Evolutionary conservation across 257 asterid species (phyloP), one percentile per base, ranked within the genome.

Genomic region (Datura wrightii): DNA sequence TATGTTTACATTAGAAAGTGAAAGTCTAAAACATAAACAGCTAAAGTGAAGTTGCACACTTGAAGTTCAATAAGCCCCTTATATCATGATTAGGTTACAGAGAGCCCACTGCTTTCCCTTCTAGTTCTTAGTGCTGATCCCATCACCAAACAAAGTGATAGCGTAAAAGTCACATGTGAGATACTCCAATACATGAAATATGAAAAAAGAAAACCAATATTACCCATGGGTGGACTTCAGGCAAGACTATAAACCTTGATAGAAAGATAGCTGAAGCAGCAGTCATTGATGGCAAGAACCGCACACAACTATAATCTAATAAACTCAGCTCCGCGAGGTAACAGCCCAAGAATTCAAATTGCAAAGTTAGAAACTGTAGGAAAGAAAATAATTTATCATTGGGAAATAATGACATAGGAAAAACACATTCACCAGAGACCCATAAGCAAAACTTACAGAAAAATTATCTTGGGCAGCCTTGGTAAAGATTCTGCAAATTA

Each of bases 211-310:
- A 31, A 31, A 71, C 39, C 31, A 62, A 82, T 87, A 93, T 92
- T 89, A 96, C 99, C 98, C 99, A 96, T 42, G 94, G 98, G 78
- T 88, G 92, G 74, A 15, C 56, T 59, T 82, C 78, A 50, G 98
- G 97, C 69, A 84, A 88, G 74, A 92, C 79, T 44, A 87, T 91
- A 48, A 92, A 83, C 82, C 92, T 92, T 53, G 98, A 90, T 65
- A 96, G 94, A 91, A 94, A 94, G 86, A 96, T 84, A 71, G 92
- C 92, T 39, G 98, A 93, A 84, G 99, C 98, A 83, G 99, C 99
- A 88, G 94, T 72, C 56, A 88, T 19, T 44, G 99, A 96, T 85
- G 99, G 95, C 90, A 94, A 71, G 91, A 89, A 92, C 83, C 90
- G 88, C 53, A 92, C 86, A 85, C 95, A 96, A 48, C 82, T 84